Percentiles rank a stretch among this genome's conserved stretches.
phyloP scores from a whole-genome alignment of 352 stramenopile genomes.

The Blastocystis hominis region DNA sequence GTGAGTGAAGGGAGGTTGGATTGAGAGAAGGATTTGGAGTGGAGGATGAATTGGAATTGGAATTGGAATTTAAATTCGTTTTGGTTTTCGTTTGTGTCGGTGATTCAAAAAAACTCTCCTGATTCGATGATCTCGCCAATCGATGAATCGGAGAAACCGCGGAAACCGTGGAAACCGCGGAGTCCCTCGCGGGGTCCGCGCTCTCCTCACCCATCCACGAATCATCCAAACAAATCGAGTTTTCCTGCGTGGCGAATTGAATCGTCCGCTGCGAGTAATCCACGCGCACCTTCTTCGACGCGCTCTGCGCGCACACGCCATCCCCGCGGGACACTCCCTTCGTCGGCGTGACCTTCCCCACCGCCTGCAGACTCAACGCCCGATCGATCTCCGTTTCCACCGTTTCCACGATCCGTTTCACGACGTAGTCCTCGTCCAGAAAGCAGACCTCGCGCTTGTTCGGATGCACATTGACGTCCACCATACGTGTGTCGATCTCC shows the following conservation, averaged over 20 bases:
- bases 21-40: neutral
- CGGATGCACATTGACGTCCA: conserved; percentile 98
- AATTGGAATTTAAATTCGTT: neutral
- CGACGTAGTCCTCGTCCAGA: conserved; percentile 83
- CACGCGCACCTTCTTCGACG: conserved; percentile 39
- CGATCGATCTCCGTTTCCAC: conserved; percentile 65
- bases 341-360: conserved; percentile 55
- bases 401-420: conserved; percentile 66
- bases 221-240: neutral
- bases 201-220: neutral
- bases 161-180: neutral
- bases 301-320: neutral
- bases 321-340: neutral
- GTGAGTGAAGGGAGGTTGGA: neutral
- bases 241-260: neutral
- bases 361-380: conserved; percentile 64
- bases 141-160: neutral
- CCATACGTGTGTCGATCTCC: conserved; percentile 76
- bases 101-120: neutral
- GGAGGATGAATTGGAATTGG: neutral
- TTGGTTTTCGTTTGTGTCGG: neutral
- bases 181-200: neutral
- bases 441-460: conserved; percentile 94
- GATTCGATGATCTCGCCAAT: neutral
- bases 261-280: conserved; percentile 54